Evolutionary conservation across 306 rosid genomes (phyloP).

Genomic region (Trifolium fragiferum): DNA sequence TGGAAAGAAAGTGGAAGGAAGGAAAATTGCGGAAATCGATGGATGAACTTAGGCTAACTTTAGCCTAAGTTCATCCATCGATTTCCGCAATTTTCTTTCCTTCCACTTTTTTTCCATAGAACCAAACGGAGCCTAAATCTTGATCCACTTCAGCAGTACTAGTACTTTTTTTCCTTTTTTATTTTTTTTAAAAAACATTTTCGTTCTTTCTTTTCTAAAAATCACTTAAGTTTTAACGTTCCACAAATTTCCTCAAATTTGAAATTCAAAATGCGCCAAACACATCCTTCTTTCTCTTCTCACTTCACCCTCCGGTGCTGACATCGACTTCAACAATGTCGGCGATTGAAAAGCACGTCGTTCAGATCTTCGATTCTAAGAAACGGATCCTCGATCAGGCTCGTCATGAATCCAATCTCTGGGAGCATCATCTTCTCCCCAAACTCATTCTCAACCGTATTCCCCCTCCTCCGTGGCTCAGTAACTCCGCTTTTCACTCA

Average conservation of each 20-base stretch:
- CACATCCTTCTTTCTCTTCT: not conserved
- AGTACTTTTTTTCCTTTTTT: no score
- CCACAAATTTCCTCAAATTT: not conserved
- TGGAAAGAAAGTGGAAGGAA: no score
- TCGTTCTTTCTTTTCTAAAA: no score
- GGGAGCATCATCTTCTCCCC: slow-evolving; percentile 74
- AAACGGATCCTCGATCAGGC: slow-evolving; percentile 72
- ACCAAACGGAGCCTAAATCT: no score
- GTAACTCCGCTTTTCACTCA: slow-evolving; percentile 45
- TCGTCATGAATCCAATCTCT: slow-evolving; percentile 64
- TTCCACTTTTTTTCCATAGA: no score
- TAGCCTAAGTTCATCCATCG: no score
- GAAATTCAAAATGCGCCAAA: slow-evolving; percentile 26
- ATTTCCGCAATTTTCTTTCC: no score
- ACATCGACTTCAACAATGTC: slow-evolving; percentile 42
- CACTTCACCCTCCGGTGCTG: slow-evolving; percentile 12
- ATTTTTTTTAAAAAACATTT: no score
- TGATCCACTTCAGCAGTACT: no score
- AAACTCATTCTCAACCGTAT: slow-evolving; percentile 83
- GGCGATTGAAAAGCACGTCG: slow-evolving; percentile 69
- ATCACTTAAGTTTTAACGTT: not conserved
- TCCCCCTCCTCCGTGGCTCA: slow-evolving; percentile 80
- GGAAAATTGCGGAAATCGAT: no score
- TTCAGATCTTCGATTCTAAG: slow-evolving; percentile 80
- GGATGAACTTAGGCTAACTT: no score